These are phyloP conservation scores for Aurantiochytrium sp. DNA, from an alignment of 108 stramenopile genomes.

Conservation along the genomic window DNA sequence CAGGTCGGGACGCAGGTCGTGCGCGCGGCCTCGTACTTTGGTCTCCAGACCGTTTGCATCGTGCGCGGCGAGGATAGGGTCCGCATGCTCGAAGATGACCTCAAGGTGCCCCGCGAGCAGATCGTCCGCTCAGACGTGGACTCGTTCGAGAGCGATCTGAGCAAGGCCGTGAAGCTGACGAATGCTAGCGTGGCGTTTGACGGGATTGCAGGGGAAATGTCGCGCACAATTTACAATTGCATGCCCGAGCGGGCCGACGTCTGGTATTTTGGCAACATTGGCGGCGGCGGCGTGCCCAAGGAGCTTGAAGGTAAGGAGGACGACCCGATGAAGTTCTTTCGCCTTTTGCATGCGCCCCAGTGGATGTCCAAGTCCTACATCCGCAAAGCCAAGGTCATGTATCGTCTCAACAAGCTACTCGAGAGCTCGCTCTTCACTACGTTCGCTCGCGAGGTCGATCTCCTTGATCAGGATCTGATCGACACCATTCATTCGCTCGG, in stretches of 20 bases:
- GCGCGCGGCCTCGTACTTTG: slow-evolving; percentile 44
- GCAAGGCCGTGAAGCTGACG: slow-evolving; percentile 47
- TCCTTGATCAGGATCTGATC: not conserved
- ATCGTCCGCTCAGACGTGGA: slow-evolving; percentile 37
- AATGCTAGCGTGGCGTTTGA: slow-evolving; percentile 59
- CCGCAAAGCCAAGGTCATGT: not conserved
- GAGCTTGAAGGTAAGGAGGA: not conserved
- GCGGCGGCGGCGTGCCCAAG: slow-evolving; percentile 33
- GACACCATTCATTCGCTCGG: not conserved
- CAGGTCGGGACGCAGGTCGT: slow-evolving; percentile 56
- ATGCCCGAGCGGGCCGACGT: slow-evolving; percentile 49
- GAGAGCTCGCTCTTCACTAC: not conserved
- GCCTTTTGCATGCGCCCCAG: not conserved
- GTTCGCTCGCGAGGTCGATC: not conserved
- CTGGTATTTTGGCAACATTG: slow-evolving; percentile 52
- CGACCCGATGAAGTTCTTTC: not conserved
- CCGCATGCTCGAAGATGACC: slow-evolving; percentile 34
- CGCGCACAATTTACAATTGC: slow-evolving; percentile 49
- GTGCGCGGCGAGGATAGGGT: slow-evolving; percentile 57
- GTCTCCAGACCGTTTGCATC: slow-evolving; percentile 54
- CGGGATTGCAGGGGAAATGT: slow-evolving; percentile 52
- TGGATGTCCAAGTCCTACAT: not conserved
- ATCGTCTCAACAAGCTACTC: not conserved
- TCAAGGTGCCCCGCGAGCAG: slow-evolving; percentile 55
- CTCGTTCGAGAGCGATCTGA: slow-evolving; percentile 48